These are phyloP conservation scores for Aspergillus wentii DNA, from an alignment of 495 filamentous ascomycete species.

Conservation along the genomic window DNA sequence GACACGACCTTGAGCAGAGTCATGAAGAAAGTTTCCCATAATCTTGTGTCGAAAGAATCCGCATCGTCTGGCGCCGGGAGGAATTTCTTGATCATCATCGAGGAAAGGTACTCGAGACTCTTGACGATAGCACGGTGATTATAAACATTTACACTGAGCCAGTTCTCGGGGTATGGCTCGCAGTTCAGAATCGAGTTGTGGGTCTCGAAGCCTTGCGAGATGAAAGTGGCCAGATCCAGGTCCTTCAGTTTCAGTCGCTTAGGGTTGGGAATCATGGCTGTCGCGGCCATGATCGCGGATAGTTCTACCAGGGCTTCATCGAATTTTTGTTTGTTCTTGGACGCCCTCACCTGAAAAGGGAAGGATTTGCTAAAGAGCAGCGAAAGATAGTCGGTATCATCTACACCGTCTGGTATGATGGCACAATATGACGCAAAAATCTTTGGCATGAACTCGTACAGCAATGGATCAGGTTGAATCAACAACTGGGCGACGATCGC, in stretches of 20 bases:
- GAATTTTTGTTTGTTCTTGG: conserved; percentile 58
- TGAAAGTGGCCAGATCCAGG: conserved; percentile 66
- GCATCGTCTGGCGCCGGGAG: conserved; percentile 88
- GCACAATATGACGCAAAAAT: conserved; percentile 84
- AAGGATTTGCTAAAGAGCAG: conserved; percentile 86
- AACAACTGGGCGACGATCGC: conserved; percentile 84
- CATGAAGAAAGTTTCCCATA: conserved; percentile 91
- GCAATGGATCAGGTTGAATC: conserved; percentile 68
- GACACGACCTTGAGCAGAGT: conserved; percentile 85
- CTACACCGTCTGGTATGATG: conserved; percentile 59
- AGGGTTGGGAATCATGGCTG: conserved; percentile 59
- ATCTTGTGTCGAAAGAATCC: conserved; percentile 83
- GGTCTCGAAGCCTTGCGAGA: conserved; percentile 68
- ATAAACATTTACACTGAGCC: conserved; percentile 92
- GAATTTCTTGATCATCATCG: conserved; percentile 70
- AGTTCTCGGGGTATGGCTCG: conserved; percentile 82
- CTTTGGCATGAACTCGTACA: conserved; percentile 84
- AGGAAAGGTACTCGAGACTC: conserved; percentile 76
- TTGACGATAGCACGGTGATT: conserved; percentile 90
- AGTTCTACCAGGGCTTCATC: conserved; percentile 90
- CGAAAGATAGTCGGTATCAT: conserved; percentile 66
- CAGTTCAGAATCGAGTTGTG: conserved; percentile 85
- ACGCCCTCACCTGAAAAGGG: conserved; percentile 75
- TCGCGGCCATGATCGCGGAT: conserved; percentile 77
- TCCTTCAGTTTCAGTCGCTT: conserved; percentile 58